Evolutionary conservation across 352 stramenopile genomes (phyloP).

Genomic region (Chrysophaeum taylorii): DNA sequence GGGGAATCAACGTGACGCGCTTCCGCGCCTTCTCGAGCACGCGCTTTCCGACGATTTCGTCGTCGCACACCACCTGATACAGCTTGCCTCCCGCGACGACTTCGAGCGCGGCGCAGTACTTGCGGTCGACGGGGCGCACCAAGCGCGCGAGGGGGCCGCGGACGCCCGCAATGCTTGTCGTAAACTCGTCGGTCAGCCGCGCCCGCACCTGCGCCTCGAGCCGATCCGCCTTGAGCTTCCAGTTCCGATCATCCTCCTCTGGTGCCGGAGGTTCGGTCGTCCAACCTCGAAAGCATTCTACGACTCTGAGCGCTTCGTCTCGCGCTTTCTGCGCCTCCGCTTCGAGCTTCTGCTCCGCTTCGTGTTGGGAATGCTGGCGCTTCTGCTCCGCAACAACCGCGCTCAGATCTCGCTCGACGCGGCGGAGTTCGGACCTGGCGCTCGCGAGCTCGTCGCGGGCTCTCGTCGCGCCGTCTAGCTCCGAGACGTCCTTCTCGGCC

Average conservation of each 20-base stretch:
- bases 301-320: no score
- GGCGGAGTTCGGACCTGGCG: slow-evolving; percentile 58
- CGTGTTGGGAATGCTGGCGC: no score
- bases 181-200: slow-evolving; percentile 90
- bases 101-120: slow-evolving; percentile 87
- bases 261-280: slow-evolving; percentile 61
- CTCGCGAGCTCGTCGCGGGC: slow-evolving; percentile 66
- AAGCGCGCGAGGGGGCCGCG: slow-evolving; percentile 93
- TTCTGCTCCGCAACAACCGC: slow-evolving; percentile 53
- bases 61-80: slow-evolving; percentile 98
- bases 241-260: no score
- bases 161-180: slow-evolving; percentile 80
- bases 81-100: slow-evolving; percentile 93
- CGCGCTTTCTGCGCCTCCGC: no score
- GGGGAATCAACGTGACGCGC: slow-evolving; percentile 94
- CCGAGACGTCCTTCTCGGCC: slow-evolving; percentile 42
- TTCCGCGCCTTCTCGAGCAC: slow-evolving; percentile 89
- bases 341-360: no score
- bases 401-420: slow-evolving; percentile 43
- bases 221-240: no score
- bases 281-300: slow-evolving; percentile 41
- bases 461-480: no score
- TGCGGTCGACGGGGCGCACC: slow-evolving; percentile 80
- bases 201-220: slow-evolving; percentile 80
- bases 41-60: slow-evolving; percentile 91